Conservation (phyloP, 148 eudicot species). For the Nepenthes mirabilis region DNA sequence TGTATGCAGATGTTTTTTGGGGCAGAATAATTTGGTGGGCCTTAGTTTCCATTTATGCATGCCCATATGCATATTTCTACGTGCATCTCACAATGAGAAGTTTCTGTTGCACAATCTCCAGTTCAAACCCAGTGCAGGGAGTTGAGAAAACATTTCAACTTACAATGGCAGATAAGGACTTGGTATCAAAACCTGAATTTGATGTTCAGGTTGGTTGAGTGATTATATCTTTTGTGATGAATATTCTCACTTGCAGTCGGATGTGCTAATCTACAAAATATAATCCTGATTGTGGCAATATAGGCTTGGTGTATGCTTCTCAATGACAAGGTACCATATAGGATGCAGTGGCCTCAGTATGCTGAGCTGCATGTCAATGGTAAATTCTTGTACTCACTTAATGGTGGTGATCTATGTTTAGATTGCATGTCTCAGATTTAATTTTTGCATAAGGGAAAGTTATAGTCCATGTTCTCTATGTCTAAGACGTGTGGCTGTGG, state of each 20-base stretch:
- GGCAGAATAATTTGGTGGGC: no score
- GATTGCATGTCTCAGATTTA: not conserved
- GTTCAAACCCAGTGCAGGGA: conserved; percentile 41
- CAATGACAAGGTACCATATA: conserved; percentile 59
- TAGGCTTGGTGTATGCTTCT: conserved; percentile 92
- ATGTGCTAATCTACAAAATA: not conserved
- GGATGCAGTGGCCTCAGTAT: conserved; percentile 82
- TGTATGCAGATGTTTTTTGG: no score
- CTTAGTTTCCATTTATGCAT: not conserved
- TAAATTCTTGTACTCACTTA: conserved; percentile 15
- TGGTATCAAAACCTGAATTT: conserved; percentile 39
- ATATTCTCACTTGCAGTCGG: not conserved
- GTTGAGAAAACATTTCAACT: conserved; percentile 56
- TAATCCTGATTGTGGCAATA: not conserved
- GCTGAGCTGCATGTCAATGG: conserved; percentile 67
- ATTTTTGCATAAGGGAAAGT: no score
- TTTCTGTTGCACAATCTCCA: conserved; percentile 8
- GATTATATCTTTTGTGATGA: not conserved
- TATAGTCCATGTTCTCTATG: no score
- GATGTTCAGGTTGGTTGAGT: conserved; percentile 49
- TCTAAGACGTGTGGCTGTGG: no score
- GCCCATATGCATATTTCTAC: not conserved
- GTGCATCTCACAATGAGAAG: not conserved
- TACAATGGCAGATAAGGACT: conserved; percentile 42
- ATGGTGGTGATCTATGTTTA: not conserved